Evolutionary conservation across 163 green algal genomes (phyloP).

Genomic region (Scenedesmus sp.): DNA sequence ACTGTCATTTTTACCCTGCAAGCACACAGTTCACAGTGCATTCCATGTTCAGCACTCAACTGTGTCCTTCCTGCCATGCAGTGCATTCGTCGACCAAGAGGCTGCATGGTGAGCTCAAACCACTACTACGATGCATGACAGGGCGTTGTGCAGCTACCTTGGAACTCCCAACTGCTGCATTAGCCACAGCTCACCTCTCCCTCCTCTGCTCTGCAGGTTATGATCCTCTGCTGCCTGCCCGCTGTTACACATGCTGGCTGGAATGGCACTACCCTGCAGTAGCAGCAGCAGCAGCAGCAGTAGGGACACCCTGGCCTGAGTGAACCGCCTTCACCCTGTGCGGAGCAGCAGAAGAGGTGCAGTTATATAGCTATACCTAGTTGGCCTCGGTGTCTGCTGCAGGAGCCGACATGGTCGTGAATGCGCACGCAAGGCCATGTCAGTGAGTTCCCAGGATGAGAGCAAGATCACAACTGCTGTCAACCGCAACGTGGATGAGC

Average conservation of each 20-base stretch:
- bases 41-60: background rate
- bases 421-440: conserved; percentile 6
- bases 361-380: background rate
- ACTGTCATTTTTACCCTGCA: background rate
- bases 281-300: conserved; percentile 26
- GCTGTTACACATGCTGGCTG: background rate
- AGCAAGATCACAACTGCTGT: background rate
- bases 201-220: conserved; percentile 14
- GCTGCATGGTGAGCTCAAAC: background rate
- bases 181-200: background rate
- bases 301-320: background rate
- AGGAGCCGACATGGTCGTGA: background rate
- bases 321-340: background rate
- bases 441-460: background rate
- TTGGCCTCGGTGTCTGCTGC: background rate
- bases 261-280: background rate
- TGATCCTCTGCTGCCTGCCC: background rate
- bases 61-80: no score
- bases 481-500: no score
- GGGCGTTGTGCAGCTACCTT: background rate
- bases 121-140: background rate
- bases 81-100: background rate
- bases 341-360: background rate
- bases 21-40: background rate
- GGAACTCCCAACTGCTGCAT: background rate